These are phyloP conservation scores for Coelastrella sp. DNA, from an alignment of 139 green algal genomes.

Conservation along the genomic window DNA sequence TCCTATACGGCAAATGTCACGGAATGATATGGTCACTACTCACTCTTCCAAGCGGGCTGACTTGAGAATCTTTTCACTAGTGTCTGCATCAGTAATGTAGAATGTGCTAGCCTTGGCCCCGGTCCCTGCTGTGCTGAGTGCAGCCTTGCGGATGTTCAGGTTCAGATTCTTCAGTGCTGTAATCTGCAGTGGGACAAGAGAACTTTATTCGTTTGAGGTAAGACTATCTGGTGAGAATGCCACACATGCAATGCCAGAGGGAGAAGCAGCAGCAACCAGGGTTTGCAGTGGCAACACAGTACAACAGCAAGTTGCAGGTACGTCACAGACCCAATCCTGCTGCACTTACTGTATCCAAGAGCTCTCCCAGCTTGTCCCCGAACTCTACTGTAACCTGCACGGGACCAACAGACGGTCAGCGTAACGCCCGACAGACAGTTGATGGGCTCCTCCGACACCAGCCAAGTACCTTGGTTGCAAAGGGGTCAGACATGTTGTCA, in stretches of 20 bases:
- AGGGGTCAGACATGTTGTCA: slow-evolving; percentile 91
- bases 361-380: slow-evolving; percentile 84
- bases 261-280: too few species aligned
- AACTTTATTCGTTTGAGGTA: background rate
- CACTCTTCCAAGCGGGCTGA: slow-evolving; percentile 57
- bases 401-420: background rate
- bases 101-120: slow-evolving; percentile 76
- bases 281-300: too few species aligned
- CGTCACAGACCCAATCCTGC: too few species aligned
- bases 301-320: background rate
- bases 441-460: background rate
- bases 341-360: slow-evolving; percentile 87
- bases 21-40: background rate
- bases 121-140: slow-evolving; percentile 61
- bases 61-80: slow-evolving; percentile 91
- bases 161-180: slow-evolving; percentile 89
- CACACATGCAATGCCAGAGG: background rate
- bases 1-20: too few species aligned
- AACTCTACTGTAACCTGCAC: slow-evolving; percentile 86
- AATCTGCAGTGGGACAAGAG: slow-evolving; percentile 64
- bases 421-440: background rate
- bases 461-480: slow-evolving; percentile 72
- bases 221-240: background rate
- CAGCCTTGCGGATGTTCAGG: slow-evolving; percentile 92
- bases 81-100: slow-evolving; percentile 88